Base-by-base conservation (phyloP, 306 rosid species). In the Gleditsia sinensis region DNA sequence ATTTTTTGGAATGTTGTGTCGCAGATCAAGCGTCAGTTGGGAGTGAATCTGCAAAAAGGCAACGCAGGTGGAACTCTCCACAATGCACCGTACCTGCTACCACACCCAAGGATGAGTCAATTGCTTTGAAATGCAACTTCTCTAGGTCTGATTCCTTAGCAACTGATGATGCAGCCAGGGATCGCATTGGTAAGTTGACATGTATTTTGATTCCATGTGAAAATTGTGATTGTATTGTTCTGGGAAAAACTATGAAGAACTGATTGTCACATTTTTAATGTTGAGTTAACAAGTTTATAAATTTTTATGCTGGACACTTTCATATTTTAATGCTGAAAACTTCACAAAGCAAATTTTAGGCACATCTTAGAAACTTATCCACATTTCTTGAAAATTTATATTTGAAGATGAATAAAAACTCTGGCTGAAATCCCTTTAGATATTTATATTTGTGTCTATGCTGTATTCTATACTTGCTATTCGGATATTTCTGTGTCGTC, bases 1-100 rank as follows among this genome's bases (percentile, higher is more conserved):
- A 48, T 63, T 53, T 25, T 78, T 43, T 79, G 69, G 69, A 36
- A 62, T 49, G 20, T 36, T 80, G 19, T 72, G 34, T 61, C 11
- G 45, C 83, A 87, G 97, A 91, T 66, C 89, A 85, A 85, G 72
- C 78, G 60, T 75, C 63, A 43, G 87, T 63, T 77, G 94, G 87
- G 77, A 91, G 27, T 72, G 97, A 94, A 80, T 89, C 96, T 51
- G 46, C 79, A 42, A 94, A 94, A 86, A 86, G 97, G 89, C 97
- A 91, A 74, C 94, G 98, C 14, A 86, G 92, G 83, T 94, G 98
- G 98, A 89, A 83, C 74, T 51, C 86, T 76, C 78, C 85, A 3
- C 89, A 85, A 69, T 79, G 79, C 68, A 46, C 92, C 64, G 72
- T 87, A 67, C 72, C 86, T 56, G 73, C 73, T 2, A 81, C 82